Conservation (phyloP, 148 eudicot genomes). For the Diospyros lotus region DNA sequence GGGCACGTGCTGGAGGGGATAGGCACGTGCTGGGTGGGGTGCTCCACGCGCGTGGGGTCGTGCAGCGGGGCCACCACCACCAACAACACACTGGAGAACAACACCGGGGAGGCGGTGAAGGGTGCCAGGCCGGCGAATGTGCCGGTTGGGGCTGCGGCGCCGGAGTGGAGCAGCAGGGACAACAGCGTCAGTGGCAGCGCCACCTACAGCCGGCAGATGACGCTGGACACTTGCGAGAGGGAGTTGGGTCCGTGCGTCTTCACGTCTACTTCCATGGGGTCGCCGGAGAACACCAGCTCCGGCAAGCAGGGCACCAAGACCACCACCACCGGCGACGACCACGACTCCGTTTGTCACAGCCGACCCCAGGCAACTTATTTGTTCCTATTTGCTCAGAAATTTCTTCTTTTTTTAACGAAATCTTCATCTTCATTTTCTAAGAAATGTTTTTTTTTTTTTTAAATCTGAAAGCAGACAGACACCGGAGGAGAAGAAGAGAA, state of each 20-base stretch:
- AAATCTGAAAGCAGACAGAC: constrained; percentile 24
- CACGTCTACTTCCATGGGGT: constrained; percentile 46
- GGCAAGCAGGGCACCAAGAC: constrained; percentile 30
- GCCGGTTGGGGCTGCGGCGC: constrained; percentile 6
- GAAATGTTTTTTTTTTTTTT: neutral
- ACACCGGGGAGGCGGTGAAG: constrained; percentile 1
- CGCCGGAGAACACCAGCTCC: constrained; percentile 59
- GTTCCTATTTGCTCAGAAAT: too few relatives aligned
- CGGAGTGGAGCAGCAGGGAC: constrained; percentile 27
- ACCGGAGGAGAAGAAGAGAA: constrained; percentile 24
- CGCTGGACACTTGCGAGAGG: constrained; percentile 38
- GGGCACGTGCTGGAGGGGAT: constrained; percentile 8
- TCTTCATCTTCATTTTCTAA: neutral
- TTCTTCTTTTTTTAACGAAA: constrained; percentile 1
- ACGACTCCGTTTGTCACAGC: constrained; percentile 67
- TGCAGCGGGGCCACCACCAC: constrained; percentile 30
- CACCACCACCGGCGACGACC: constrained; percentile 41
- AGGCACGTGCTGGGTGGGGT: constrained; percentile 15
- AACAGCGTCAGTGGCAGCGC: constrained; percentile 40
- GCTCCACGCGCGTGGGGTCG: constrained; percentile 54
- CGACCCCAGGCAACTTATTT: constrained; percentile 35
- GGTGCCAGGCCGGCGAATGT: constrained; percentile 17
- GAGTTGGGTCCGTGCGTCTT: constrained; percentile 29
- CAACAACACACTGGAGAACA: constrained; percentile 13
- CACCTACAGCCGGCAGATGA: constrained; percentile 32